phyloP scores from a whole-genome alignment of 1,284 basidiomycete genomes.

The Cutaneotrichosporon cavernicola region DNA sequence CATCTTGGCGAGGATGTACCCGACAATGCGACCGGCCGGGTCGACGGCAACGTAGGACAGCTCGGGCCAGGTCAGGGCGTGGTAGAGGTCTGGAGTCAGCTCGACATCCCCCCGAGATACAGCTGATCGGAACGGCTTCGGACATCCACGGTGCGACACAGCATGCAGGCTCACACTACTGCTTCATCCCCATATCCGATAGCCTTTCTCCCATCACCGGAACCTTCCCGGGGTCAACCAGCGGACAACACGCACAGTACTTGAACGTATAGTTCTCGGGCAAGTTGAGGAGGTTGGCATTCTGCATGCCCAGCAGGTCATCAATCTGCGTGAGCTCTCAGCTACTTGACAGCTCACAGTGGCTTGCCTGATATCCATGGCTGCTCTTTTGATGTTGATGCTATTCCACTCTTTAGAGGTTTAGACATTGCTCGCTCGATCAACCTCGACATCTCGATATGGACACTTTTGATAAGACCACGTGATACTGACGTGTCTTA shows the following conservation, averaged over 20 bases:
- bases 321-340: constrained; percentile 46
- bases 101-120: not conserved
- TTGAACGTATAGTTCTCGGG: constrained; percentile 84
- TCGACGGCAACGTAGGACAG: constrained; percentile 93
- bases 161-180: no score
- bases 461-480: not conserved
- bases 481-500: not conserved
- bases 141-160: no score
- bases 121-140: not conserved
- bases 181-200: not conserved
- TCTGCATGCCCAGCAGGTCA: constrained; percentile 85
- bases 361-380: constrained; percentile 57
- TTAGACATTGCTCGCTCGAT: not conserved
- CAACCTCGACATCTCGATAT: constrained; percentile 8
- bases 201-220: not conserved
- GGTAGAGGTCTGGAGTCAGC: constrained; percentile 70
- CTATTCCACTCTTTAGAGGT: not conserved
- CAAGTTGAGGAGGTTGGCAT: constrained; percentile 80
- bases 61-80: constrained; percentile 87
- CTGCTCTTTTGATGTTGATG: constrained; percentile 11
- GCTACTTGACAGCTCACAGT: constrained; percentile 41
- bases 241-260: constrained; percentile 65
- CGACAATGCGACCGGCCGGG: constrained; percentile 81
- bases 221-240: not conserved
- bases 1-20: constrained; percentile 95